Evolutionary conservation across 805 yeast species (phyloP).

Genomic region (Yarrowia porcina): DNA sequence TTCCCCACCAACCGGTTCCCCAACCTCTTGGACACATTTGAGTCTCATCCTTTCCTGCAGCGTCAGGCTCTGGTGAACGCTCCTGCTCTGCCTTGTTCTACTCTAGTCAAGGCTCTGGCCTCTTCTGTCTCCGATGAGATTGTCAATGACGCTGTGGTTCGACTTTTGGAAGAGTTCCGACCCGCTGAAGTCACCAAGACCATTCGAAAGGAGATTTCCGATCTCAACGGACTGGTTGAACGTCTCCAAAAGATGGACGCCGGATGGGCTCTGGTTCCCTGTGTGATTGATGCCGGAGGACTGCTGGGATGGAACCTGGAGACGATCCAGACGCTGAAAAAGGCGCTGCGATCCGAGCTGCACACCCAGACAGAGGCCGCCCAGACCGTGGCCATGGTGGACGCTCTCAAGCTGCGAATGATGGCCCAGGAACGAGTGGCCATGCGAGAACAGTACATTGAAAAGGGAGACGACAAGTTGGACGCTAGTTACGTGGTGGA

Average conservation of each 20-base stretch:
- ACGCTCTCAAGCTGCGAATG: not conserved
- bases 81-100: slow-evolving; percentile 61
- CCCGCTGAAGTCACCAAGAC: slow-evolving; percentile 40
- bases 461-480: slow-evolving; percentile 8
- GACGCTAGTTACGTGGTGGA: slow-evolving; percentile 15
- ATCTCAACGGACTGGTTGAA: slow-evolving; percentile 36
- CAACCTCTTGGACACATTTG: slow-evolving; percentile 53
- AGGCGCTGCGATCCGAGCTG: not conserved
- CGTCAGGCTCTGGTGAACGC: slow-evolving; percentile 82
- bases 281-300: slow-evolving; percentile 71
- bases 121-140: slow-evolving; percentile 55
- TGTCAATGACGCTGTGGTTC: slow-evolving; percentile 64
- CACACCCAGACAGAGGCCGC: not conserved
- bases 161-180: slow-evolving; percentile 66
- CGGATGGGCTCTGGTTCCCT: slow-evolving; percentile 60
- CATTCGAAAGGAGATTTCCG: slow-evolving; percentile 33
- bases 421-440: slow-evolving; percentile 18
- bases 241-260: slow-evolving; percentile 47
- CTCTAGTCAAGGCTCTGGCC: slow-evolving; percentile 56
- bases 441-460: not conserved
- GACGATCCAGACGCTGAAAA: slow-evolving; percentile 44
- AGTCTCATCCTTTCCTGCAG: slow-evolving; percentile 58
- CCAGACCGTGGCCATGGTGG: slow-evolving; percentile 7
- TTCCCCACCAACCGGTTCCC: slow-evolving; percentile 62
- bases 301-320: slow-evolving; percentile 60